Evolutionary conservation across 257 asterid genomes (phyloP).

Genomic region (Striga asiatica): DNA sequence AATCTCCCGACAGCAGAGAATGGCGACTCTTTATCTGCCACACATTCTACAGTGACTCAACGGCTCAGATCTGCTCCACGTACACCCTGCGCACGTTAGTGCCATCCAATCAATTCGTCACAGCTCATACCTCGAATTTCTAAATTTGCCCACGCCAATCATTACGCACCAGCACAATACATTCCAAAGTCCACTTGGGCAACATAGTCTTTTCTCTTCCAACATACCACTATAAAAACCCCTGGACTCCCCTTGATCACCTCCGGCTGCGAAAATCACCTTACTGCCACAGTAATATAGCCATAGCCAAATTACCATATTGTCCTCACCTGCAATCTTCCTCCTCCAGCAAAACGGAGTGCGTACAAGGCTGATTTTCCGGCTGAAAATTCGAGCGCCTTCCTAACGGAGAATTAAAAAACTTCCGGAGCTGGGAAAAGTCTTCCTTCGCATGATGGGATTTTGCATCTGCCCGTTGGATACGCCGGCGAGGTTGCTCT

Average conservation of each 20-base stretch:
- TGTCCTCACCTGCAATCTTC: slow-evolving; percentile 24
- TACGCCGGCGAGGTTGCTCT: slow-evolving; percentile 85
- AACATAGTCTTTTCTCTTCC: slow-evolving; percentile 5
- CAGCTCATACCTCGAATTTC: slow-evolving; percentile 12
- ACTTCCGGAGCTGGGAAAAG: slow-evolving; percentile 49
- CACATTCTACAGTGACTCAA: slow-evolving; percentile 30
- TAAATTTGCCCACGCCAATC: slow-evolving; percentile 26
- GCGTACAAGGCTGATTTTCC: slow-evolving; percentile 3
- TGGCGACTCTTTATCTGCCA: slow-evolving; percentile 42
- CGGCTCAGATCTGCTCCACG: slow-evolving; percentile 26
- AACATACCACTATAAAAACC: slow-evolving; percentile 20
- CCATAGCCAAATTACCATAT: slow-evolving; percentile 11
- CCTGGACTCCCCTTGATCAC: slow-evolving; percentile 19
- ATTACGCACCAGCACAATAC: not conserved
- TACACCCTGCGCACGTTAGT: slow-evolving; percentile 41
- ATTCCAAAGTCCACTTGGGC: slow-evolving; percentile 21
- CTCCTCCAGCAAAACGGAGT: slow-evolving; percentile 1
- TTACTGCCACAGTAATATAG: not conserved
- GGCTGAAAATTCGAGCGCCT: slow-evolving; percentile 10
- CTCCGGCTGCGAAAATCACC: slow-evolving; percentile 33
- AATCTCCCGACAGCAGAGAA: slow-evolving; percentile 43
- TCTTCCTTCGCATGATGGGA: slow-evolving; percentile 69
- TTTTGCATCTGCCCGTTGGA: slow-evolving; percentile 87
- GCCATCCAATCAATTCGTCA: slow-evolving; percentile 11
- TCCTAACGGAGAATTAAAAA: slow-evolving; percentile 8